These are phyloP conservation scores for Coemansia guatemalensis DNA, from an alignment of 192 early-diverging fungal genomes.

Conservation along the genomic window DNA sequence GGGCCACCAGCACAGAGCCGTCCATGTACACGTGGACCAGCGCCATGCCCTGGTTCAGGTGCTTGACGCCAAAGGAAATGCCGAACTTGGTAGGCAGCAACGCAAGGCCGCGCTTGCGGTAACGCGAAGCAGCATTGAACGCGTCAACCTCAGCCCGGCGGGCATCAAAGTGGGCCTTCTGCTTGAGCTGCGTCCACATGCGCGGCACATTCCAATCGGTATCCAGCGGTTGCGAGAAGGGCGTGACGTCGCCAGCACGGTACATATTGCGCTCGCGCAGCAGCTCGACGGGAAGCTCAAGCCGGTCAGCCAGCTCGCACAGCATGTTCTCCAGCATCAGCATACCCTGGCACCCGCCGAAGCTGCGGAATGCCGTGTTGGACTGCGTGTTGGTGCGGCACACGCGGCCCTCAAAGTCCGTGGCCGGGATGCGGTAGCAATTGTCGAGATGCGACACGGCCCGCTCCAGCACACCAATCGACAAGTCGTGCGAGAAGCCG, in stretches of 20 bases:
- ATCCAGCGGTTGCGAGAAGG: constrained; percentile 64
- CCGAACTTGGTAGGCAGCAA: constrained; percentile 85
- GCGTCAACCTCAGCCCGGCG: constrained; percentile 60
- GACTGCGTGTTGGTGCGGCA: constrained; percentile 83
- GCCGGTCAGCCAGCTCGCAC: constrained; percentile 71
- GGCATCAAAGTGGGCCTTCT: constrained; percentile 52
- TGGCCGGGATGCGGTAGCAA: constrained; percentile 74
- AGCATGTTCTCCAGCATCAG: constrained; percentile 77
- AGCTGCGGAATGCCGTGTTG: constrained; percentile 87
- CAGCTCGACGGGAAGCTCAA: constrained; percentile 61
- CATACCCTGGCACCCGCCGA: constrained; percentile 86
- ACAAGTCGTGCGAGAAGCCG: constrained; percentile 68
- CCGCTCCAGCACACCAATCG: constrained; percentile 69
- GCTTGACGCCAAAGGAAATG: constrained; percentile 71
- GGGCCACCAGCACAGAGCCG: constrained; percentile 77
- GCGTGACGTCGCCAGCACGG: constrained; percentile 65
- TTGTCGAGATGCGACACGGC: constrained; percentile 77
- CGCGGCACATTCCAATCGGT: constrained; percentile 69
- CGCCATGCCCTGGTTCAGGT: constrained; percentile 81
- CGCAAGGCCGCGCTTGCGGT: constrained; percentile 77
- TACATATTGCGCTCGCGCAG: constrained; percentile 75
- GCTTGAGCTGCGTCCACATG: constrained; percentile 68
- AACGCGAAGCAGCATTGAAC: constrained; percentile 70
- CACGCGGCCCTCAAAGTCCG: constrained; percentile 63
- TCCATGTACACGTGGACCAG: constrained; percentile 85